Base-by-base conservation (phyloP, 805 yeast genomes). In the Wickerhamiella hasegawae region DNA sequence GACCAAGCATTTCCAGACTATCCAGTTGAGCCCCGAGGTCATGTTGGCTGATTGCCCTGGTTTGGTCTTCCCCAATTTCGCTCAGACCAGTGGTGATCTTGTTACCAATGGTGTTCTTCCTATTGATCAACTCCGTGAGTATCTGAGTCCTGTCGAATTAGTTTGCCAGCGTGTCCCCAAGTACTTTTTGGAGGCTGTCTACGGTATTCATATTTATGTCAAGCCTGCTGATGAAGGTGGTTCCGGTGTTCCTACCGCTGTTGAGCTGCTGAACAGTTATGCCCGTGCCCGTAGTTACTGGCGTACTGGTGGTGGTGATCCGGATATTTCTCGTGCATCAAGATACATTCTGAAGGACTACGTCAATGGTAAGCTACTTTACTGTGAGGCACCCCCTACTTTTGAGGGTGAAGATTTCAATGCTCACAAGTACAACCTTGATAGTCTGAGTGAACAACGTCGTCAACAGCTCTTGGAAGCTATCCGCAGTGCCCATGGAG, bases 61-160 rank as follows among this genome's bases (percentile, higher is more conserved):
- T 69, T 66, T 90, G 42, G 99, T 90, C 14, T 90, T 90, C 65
- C 98, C 99, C 18, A 90, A 87, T 51, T 90, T 90, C 54, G 97
- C 97, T 5, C 81, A 80, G 54, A 81, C 95, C 18, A 85, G 84
- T 51, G 97, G 93, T 47, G 99, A 90, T 49, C 68, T 90, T 50
- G 98, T 90, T 1, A 84, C 96, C 62, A 82, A 84, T 52, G 99
- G 99, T 68, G 94, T 90, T n/a, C 66, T 90, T 38, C 99, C 99
- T 16, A 90, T 90, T 48, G 98, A 90, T 60, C 98, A 90, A 59
- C 66, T 90, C 42, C 71, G 97, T 52, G 99, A 90, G 52, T 74
- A 71, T 54, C 75, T 87, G 8, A 92, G 93, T 2, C 97, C 99
- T 10, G 66, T 76, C 5, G 76, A 83, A 35, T 61, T 90, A 21